phyloP scores from a whole-genome alignment of 2,329 filamentous ascomycete genomes.

The Claviceps digitariae region DNA sequence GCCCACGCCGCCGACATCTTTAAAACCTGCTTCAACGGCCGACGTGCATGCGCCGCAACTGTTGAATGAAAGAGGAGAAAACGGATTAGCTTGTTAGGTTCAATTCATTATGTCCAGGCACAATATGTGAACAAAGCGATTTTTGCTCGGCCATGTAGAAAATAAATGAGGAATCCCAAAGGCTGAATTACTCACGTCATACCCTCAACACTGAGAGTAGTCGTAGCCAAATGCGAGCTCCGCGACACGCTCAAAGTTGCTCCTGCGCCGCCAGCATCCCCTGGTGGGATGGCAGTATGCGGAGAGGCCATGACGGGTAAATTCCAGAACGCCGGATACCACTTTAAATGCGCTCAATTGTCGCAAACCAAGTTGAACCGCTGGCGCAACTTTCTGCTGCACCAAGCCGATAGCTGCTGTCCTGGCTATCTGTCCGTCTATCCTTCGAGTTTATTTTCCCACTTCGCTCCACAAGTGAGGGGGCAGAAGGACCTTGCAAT shows the following conservation, averaged over 20 bases:
- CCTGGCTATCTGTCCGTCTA: not conserved
- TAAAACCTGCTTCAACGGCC: constrained; percentile 86
- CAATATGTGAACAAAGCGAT: constrained; percentile 14
- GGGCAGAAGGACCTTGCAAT: not conserved
- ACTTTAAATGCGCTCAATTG: not conserved
- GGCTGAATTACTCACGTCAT: constrained; percentile 49
- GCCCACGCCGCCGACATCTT: constrained; percentile 64
- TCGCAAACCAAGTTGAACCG: not conserved
- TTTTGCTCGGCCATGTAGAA: constrained; percentile 15
- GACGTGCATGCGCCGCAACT: constrained; percentile 89
- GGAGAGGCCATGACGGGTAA: constrained; percentile 33
- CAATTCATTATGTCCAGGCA: not conserved
- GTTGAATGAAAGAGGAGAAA: constrained; percentile 22
- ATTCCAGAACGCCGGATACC: not conserved
- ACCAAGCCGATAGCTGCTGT: not conserved
- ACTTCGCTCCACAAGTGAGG: not conserved
- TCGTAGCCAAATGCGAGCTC: constrained; percentile 65
- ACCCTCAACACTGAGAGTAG: constrained; percentile 79
- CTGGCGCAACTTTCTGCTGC: not conserved
- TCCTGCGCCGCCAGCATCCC: constrained; percentile 18
- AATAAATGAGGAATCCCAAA: not conserved
- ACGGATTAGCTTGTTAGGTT: not conserved
- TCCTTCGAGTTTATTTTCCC: not conserved
- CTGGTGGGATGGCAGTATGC: constrained; percentile 32
- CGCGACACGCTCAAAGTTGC: constrained; percentile 11